Base-by-base conservation (phyloP, 2,329 filamentous ascomycete genomes). In the Ascochyta koolunga region DNA sequence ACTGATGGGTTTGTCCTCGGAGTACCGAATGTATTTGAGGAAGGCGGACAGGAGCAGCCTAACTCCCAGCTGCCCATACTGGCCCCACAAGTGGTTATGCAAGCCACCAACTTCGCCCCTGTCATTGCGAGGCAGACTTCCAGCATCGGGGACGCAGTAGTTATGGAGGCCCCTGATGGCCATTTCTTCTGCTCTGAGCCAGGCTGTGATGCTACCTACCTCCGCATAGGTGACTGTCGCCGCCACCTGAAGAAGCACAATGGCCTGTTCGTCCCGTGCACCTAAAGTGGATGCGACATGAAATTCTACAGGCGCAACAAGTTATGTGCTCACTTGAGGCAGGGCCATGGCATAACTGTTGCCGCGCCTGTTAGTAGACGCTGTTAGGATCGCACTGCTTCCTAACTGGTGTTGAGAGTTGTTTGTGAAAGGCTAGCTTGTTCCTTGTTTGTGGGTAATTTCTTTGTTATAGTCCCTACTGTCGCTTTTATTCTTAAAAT, bases 231-330 rank as follows among this genome's bases (percentile, higher is more conserved):
- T 35, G 61, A 66, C 21, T 61, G 50, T 27, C 59, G 58, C 29
- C 62, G 64, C 19, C 64, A 67, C 36, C 54, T 59, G 46, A 51
- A 45, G 32, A 65, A 50, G 33, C 61, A 67, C 27, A 31, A 21
- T 8, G 9, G 22, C 1, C 40, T 21, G 0, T 25, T 32, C 9
- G 55, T 37, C 31, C 25, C 13, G 18, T 67, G 65, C 49, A 11
- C 22, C 0, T 19, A 57, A 35, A 3, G 3, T 11, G 49, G 37
- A 5, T 67, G 63, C 31, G 16, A 21, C 11, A 63, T 24, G 55
- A 33, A 54, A 3, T 65, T 64, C 25, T 58, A 56, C 31, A 50
- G 61, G 16, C n/a, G 10, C 8, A 63, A 65, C 22, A 66, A 67
- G 47, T n/a, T 61, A 5, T 48, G 48, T 11, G 57, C 53, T 33